phyloP scores from a whole-genome alignment of 2,329 filamentous ascomycete genomes.

The Penicillium psychrosexuale region DNA sequence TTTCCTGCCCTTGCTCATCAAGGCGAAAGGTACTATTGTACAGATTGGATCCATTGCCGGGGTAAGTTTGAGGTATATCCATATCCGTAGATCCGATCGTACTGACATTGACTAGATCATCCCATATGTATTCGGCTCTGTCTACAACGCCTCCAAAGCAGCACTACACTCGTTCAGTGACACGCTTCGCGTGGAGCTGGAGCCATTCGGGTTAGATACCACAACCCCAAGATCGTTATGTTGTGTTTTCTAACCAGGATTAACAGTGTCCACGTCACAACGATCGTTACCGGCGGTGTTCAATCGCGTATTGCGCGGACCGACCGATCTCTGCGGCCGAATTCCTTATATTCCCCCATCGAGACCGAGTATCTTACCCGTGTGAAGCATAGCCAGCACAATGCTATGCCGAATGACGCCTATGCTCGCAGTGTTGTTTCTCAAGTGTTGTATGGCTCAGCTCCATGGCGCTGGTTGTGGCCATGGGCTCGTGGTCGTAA shows the following conservation, averaged over 20 bases:
- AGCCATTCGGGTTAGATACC: slow-evolving; percentile 40
- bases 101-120: slow-evolving; percentile 30
- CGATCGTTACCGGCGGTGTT: slow-evolving; percentile 59
- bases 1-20: slow-evolving; percentile 54
- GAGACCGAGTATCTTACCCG: slow-evolving; percentile 51
- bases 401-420: slow-evolving; percentile 50
- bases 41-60: slow-evolving; percentile 47
- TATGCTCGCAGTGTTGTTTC: slow-evolving; percentile 57
- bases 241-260: not conserved
- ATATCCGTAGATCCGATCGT: not conserved
- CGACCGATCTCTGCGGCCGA: slow-evolving; percentile 46
- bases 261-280: slow-evolving; percentile 49
- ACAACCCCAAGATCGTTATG: not conserved
- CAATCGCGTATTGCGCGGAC: slow-evolving; percentile 57
- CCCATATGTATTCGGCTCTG: slow-evolving; percentile 45
- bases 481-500: slow-evolving; percentile 39
- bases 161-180: slow-evolving; percentile 58
- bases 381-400: slow-evolving; percentile 53
- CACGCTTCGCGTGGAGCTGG: slow-evolving; percentile 57
- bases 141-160: slow-evolving; percentile 60
- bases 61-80: slow-evolving; percentile 17
- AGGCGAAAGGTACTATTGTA: slow-evolving; percentile 45
- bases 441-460: slow-evolving; percentile 49
- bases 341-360: slow-evolving; percentile 53
- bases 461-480: slow-evolving; percentile 52